phyloP scores from a whole-genome alignment of 2,329 filamentous ascomycete species.

The Colletotrichum theobromicola region DNA sequence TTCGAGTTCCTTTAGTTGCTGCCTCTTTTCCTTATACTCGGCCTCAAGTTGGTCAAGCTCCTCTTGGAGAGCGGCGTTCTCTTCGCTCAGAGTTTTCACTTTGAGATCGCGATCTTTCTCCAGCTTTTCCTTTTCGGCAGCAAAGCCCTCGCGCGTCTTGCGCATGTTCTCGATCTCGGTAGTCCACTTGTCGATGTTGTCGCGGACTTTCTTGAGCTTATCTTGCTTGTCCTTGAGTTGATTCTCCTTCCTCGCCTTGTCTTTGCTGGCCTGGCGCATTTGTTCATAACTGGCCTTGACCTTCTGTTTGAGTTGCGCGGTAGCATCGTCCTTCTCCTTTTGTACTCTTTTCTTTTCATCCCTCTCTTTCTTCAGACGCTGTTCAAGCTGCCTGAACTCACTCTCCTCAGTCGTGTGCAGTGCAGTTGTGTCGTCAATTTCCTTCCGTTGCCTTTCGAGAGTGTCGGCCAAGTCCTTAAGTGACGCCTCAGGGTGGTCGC shows the following conservation, averaged over 20 bases:
- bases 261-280: constrained; percentile 81
- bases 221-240: constrained; percentile 70
- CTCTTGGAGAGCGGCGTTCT: constrained; percentile 67
- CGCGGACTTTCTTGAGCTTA: constrained; percentile 72
- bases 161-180: constrained; percentile 65
- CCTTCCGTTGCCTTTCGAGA: constrained; percentile 79
- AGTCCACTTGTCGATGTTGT: constrained; percentile 73
- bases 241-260: constrained; percentile 79
- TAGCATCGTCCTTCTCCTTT: constrained; percentile 91
- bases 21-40: constrained; percentile 65
- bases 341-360: constrained; percentile 78
- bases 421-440: constrained; percentile 79
- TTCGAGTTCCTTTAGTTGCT: constrained; percentile 75
- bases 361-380: constrained; percentile 76
- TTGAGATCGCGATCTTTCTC: constrained; percentile 57
- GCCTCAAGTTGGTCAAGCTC: constrained; percentile 71
- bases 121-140: constrained; percentile 56
- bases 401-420: constrained; percentile 75
- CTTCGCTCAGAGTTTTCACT: constrained; percentile 55
- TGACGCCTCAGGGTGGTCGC: constrained; percentile 66
- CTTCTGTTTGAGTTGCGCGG: constrained; percentile 81
- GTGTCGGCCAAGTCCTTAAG: constrained; percentile 81
- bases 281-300: constrained; percentile 80
- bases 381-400: constrained; percentile 69
- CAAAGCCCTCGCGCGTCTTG: constrained; percentile 58